phyloP scores from a whole-genome alignment of 371 early-diverging fungal genomes.

The Lichtheimia hyalospora region DNA sequence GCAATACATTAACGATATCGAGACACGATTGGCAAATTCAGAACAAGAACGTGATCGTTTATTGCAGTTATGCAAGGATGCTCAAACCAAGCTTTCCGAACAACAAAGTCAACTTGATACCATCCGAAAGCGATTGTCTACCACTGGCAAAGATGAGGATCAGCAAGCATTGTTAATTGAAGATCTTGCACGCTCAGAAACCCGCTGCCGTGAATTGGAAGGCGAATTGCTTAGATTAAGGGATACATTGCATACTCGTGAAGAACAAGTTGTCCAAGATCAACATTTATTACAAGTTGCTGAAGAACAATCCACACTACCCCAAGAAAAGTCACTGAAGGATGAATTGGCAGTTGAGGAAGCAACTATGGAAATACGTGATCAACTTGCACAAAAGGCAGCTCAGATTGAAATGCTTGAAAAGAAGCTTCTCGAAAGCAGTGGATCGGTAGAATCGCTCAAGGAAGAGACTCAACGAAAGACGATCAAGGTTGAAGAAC shows the following conservation, averaged over 20 bases:
- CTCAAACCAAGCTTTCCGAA: slow-evolving; percentile 10
- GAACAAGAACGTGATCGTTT: slow-evolving; percentile 6
- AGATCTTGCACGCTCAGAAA: slow-evolving; percentile 16
- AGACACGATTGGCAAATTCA: slow-evolving; percentile 25
- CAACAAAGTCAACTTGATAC: slow-evolving; percentile 15
- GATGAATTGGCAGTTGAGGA: slow-evolving; percentile 4
- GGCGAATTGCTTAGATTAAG: slow-evolving; percentile 7
- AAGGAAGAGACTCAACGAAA: slow-evolving; percentile 13
- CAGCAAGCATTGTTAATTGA: slow-evolving; percentile 8
- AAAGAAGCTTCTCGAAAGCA: not conserved
- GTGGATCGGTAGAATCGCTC: slow-evolving; percentile 7
- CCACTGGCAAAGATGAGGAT: slow-evolving; percentile 5
- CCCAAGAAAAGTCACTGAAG: slow-evolving; percentile 3
- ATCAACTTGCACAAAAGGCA: slow-evolving; percentile 1
- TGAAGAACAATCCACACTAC: not conserved
- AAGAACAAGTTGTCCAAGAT: not conserved
- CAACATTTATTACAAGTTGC: not conserved
- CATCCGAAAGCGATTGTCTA: slow-evolving; percentile 9
- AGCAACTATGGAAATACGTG: not conserved
- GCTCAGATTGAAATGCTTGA: slow-evolving; percentile 3
- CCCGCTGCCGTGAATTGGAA: slow-evolving; percentile 14
- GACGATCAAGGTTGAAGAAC: slow-evolving; percentile 13
- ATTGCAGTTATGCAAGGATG: slow-evolving; percentile 6
- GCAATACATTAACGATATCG: slow-evolving; percentile 47
- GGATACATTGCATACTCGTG: not conserved